Conservation (phyloP, 768 basidiomycete genomes). For the Psilocybe sp. region DNA sequence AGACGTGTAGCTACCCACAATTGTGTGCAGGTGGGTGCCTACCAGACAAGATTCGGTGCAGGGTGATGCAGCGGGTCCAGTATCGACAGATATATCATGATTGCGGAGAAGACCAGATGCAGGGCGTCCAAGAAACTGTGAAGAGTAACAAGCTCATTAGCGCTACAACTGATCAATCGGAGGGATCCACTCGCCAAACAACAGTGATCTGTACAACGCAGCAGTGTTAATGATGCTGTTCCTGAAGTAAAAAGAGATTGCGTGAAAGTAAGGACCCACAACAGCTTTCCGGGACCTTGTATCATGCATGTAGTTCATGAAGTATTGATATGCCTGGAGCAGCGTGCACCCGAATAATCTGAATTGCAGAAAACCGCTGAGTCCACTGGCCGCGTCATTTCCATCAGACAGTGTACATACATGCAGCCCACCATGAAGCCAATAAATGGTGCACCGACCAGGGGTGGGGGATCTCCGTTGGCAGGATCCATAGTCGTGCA, state of each 20-base stretch:
- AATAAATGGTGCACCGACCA: no score
- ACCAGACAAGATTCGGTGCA: slow-evolving; percentile 4
- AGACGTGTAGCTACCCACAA: background rate
- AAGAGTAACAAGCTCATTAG: background rate
- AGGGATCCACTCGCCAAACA: background rate
- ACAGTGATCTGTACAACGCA: background rate
- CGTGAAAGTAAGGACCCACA: background rate
- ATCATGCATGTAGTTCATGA: slow-evolving; percentile 6
- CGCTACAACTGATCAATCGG: background rate
- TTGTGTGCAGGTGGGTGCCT: background rate
- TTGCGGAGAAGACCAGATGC: slow-evolving; percentile 1
- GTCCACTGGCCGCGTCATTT: background rate
- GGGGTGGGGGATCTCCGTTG: no score
- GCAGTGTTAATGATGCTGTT: background rate
- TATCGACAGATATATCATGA: slow-evolving; percentile 6
- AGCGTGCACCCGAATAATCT: slow-evolving; percentile 4
- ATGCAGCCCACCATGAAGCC: no score
- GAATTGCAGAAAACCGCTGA: background rate
- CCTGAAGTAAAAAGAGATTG: background rate
- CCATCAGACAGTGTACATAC: background rate
- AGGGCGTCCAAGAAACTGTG: slow-evolving; percentile 2
- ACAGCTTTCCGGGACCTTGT: background rate
- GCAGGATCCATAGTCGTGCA: no score
- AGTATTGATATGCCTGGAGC: slow-evolving; percentile 7
- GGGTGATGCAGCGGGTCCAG: background rate